A percentile compares a stretch with the other conserved stretches of the same genome.
These are phyloP conservation scores for Effrenium voratum DNA, from an alignment of 73 alveolate genomes.

Conservation along the genomic window DNA sequence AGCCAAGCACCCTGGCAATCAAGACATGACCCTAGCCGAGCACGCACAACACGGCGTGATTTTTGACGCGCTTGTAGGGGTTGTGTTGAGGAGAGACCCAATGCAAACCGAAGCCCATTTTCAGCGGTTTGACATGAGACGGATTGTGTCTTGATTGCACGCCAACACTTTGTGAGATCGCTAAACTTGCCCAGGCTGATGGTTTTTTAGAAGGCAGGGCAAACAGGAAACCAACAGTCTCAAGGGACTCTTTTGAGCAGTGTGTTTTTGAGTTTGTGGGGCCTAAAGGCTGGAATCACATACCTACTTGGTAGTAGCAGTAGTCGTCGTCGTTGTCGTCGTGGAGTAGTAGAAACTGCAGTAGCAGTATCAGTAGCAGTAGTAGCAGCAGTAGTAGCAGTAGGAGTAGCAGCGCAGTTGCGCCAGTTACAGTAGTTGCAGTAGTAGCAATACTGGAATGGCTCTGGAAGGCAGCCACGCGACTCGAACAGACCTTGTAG, in stretches of 20 bases:
- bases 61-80: too few relatives aligned
- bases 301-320: not conserved
- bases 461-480: not conserved
- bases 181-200: not conserved
- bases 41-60: too few relatives aligned
- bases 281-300: not conserved
- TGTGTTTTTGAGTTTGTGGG: not conserved
- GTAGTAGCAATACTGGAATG: not conserved
- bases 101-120: too few relatives aligned
- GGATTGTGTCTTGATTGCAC: too few relatives aligned
- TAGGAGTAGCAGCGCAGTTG: not conserved
- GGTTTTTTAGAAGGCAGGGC: not conserved
- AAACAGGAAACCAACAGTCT: too few relatives aligned
- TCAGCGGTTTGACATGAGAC: too few relatives aligned
- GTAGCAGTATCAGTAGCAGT: not conserved
- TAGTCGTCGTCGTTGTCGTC: not conserved
- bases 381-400: not conserved
- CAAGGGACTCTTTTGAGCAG: too few relatives aligned
- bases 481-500: not conserved
- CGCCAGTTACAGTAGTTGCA: not conserved
- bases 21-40: too few relatives aligned
- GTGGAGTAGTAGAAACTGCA: too few relatives aligned
- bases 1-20: too few relatives aligned
- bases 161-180: too few relatives aligned
- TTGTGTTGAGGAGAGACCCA: too few relatives aligned